Base-by-base conservation (phyloP, 305 asterid genomes). In the Nicotiana rustica region DNA sequence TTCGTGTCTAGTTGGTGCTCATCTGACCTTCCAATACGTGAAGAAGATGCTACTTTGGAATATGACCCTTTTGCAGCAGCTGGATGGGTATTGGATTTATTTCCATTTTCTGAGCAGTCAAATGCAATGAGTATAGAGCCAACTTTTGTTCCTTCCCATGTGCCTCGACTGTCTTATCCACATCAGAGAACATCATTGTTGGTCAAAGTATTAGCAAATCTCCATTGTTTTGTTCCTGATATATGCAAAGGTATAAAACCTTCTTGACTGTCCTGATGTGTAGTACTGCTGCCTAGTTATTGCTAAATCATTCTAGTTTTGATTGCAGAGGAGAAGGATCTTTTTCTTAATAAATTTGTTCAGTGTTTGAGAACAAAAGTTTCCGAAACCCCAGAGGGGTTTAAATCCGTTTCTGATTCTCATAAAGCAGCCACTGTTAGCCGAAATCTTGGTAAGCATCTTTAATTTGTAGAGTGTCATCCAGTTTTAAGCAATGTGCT, bases 1-100 rank as follows among this genome's bases (percentile, higher is more conserved):
- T 97, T 97, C 86, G 79, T 97, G 79, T 88, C 99, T 84, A 89
- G 90, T 83, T 97, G 99, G 99, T 95, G 98, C 90, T 93, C 99
- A n/a, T 92, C 99, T 81, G 91, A 92, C 86, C 90, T 88, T 88
- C 95, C 95, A 76, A 90, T 87, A 76, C 87, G 89, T 88, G 98
- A 95, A 91, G 98, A 92, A 86, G 98, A 92, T 88, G 91, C 92
- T 75, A 82, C 91, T 67, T 82, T 95, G 85, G 97, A 95, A 91
- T 93, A 94, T 47, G 95, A 89, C 69, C 91, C 91, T 36, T 86
- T 85, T 83, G 83, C 91, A 62, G 78, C 90, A 81, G 88, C 90
- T 85, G 83, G 86, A 86, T 88, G 88, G 82, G 83, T 87, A 83
- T 78, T 90, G 82, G 71, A 79, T 71, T 67, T 80, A 41, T 57